phyloP scores from a whole-genome alignment of 164 flowering plant species.

The Hamamelis virginiana region DNA sequence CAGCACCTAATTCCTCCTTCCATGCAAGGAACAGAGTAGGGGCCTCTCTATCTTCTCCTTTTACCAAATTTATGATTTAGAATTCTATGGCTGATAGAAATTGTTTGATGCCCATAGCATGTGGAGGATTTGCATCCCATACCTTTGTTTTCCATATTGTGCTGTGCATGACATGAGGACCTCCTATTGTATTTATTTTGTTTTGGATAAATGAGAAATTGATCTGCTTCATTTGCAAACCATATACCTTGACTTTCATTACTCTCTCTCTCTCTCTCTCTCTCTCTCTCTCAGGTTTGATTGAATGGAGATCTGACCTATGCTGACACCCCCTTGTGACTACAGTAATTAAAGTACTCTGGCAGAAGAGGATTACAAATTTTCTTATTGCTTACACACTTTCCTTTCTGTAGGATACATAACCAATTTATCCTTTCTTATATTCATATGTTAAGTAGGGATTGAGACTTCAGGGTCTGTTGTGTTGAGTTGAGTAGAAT shows the following conservation, averaged over 20 bases:
- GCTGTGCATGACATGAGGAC: background rate
- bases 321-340: background rate
- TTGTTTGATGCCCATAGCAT: slow-evolving; percentile 9
- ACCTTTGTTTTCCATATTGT: background rate
- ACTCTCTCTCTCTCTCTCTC: background rate
- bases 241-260: background rate
- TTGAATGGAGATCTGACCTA: background rate
- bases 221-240: too few relatives aligned
- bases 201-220: background rate
- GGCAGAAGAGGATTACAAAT: too few relatives aligned
- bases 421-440: background rate
- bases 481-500: slow-evolving; percentile 4
- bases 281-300: slow-evolving; percentile 7
- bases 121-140: background rate
- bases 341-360: background rate
- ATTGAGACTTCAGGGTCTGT: too few relatives aligned
- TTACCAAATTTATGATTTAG: background rate
- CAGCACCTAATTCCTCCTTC: slow-evolving; percentile 29
- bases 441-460: too few relatives aligned
- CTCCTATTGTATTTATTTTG: background rate
- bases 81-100: slow-evolving; percentile 4
- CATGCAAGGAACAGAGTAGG: slow-evolving; percentile 25
- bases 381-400: background rate
- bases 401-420: slow-evolving; percentile 1
- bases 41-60: background rate